Evolutionary conservation across 129 eudicot genomes (phyloP).

Genomic region (Centrapalus pauciflorus): DNA sequence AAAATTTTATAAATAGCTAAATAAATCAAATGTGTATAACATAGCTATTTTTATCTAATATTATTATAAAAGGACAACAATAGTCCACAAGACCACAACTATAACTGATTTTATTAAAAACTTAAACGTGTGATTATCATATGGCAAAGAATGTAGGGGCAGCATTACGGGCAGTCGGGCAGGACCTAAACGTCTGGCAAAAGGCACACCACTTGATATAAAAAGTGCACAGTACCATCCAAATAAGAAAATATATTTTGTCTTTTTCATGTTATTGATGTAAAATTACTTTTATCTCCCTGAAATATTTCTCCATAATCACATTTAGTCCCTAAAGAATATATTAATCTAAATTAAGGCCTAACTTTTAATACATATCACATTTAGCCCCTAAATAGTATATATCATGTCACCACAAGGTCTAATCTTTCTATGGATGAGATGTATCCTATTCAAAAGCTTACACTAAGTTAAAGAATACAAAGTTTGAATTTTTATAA

Average conservation of each 20-base stretch:
- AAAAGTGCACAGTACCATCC: background rate
- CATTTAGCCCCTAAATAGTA: slow-evolving; percentile 4
- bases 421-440: too few species aligned
- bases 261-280: background rate
- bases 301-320: background rate
- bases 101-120: too few species aligned
- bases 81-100: too few species aligned
- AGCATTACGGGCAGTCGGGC: slow-evolving; percentile 26
- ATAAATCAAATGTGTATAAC: too few species aligned
- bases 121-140: too few species aligned
- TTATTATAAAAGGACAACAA: too few species aligned
- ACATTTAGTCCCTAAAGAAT: background rate
- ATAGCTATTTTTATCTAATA: too few species aligned
- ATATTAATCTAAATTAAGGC: background rate
- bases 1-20: too few species aligned
- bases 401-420: background rate
- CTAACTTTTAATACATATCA: background rate
- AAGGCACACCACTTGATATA: slow-evolving; percentile 20
- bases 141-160: slow-evolving; percentile 33
- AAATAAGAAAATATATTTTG: background rate
- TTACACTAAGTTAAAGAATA: too few species aligned
- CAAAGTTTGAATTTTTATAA: too few species aligned
- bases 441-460: too few species aligned
- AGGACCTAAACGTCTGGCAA: slow-evolving; percentile 33
- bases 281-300: background rate